Evolutionary conservation across 495 filamentous ascomycete species (phyloP).

Genomic region (Pseudomonodictys pantanalensis): DNA sequence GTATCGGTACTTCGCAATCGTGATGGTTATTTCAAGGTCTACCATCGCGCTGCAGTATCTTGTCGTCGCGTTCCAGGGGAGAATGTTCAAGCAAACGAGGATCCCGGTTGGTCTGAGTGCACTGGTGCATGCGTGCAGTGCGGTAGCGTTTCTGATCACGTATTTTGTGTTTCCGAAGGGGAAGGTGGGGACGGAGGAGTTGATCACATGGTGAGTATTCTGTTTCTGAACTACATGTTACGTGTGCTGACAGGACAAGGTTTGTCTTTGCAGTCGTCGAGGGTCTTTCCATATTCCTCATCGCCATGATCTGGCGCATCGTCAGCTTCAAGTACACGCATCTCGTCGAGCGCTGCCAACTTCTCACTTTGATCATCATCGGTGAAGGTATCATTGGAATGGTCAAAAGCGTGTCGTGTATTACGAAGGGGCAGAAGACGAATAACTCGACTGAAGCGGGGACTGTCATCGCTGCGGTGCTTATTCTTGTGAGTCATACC

Average conservation of each 20-base stretch:
- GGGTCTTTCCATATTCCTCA: neutral
- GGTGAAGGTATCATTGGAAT: conserved; percentile 16
- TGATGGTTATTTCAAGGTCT: neutral
- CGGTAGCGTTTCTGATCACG: neutral
- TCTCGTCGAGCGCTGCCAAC: conserved; percentile 11
- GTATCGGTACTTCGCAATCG: neutral
- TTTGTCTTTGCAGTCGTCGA: conserved; percentile 8
- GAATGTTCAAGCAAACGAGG: conserved; percentile 5
- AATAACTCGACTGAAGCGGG: neutral
- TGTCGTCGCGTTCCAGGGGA: neutral
- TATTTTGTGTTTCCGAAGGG: conserved; percentile 2
- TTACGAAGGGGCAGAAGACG: neutral
- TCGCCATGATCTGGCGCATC: conserved; percentile 6
- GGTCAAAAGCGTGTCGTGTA: conserved; percentile 1
- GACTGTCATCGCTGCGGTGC: neutral
- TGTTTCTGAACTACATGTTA: neutral
- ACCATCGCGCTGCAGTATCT: conserved; percentile 2
- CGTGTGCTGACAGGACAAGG: neutral
- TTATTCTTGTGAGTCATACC: conserved; percentile 7
- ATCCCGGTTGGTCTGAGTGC: neutral
- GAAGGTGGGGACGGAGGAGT: neutral
- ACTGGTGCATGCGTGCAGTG: neutral
- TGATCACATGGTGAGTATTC: neutral
- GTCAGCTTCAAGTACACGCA: conserved; percentile 20
- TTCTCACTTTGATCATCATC: conserved; percentile 17